Conservation (phyloP, 257 asterid genomes). For the Solanum ahanhuiri region DNA sequence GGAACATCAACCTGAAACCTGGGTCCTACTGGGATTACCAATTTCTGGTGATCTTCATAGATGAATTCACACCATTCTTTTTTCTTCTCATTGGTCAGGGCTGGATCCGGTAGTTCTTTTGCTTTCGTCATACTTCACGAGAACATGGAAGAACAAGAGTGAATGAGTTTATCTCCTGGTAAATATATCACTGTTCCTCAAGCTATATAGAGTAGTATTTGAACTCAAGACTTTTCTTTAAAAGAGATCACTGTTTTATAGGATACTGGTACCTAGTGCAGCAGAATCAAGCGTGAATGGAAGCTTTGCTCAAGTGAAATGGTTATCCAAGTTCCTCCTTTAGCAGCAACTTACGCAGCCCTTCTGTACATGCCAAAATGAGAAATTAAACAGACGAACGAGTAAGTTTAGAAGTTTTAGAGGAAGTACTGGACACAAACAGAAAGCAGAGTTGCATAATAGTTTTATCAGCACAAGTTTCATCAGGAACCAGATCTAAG, state of each 20-base stretch:
- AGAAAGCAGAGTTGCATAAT: background rate
- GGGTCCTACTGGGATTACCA: constrained; percentile 8
- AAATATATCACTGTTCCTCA: background rate
- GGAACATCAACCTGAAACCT: constrained; percentile 22
- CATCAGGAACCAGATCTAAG: background rate
- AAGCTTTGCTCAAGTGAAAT: background rate
- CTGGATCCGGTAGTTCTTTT: background rate
- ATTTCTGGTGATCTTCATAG: background rate
- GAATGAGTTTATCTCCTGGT: background rate
- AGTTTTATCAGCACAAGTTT: background rate
- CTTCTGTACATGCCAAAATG: background rate
- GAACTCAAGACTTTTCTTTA: background rate
- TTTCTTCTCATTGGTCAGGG: background rate
- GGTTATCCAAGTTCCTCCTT: background rate
- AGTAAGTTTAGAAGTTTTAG: background rate
- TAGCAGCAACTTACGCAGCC: background rate
- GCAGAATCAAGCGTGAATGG: background rate
- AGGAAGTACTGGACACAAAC: background rate
- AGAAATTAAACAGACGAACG: background rate
- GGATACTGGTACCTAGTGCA: background rate
- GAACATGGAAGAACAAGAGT: background rate
- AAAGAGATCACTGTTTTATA: background rate
- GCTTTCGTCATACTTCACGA: background rate
- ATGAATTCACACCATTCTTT: constrained; percentile 4
- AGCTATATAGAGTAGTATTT: background rate